Percentiles rank a stretch among this genome's conserved stretches.
Conservation (phyloP, 2,329 filamentous ascomycete species). For the Fusarium sp. region DNA sequence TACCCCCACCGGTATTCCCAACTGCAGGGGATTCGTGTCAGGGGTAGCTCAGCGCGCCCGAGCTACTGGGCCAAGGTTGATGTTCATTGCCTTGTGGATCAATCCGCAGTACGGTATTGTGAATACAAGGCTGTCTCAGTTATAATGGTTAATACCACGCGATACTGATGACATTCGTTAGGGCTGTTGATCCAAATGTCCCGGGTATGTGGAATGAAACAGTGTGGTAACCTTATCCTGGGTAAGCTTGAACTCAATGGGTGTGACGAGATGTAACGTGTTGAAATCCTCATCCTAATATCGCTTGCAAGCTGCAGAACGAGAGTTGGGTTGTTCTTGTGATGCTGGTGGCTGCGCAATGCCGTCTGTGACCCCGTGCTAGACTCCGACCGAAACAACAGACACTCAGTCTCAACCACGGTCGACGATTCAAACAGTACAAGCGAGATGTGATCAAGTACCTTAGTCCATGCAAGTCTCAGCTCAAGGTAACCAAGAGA, state of each 20-base stretch:
- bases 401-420: background rate
- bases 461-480: background rate
- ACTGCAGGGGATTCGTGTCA: background rate
- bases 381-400: background rate
- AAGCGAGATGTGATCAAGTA: background rate
- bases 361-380: fast-evolving
- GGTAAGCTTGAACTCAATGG: background rate
- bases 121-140: background rate
- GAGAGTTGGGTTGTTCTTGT: background rate
- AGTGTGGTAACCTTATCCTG: background rate
- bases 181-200: slow-evolving; percentile 22
- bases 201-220: background rate
- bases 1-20: background rate
- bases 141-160: slow-evolving; percentile 1
- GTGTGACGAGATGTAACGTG: fast-evolving
- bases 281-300: fast-evolving
- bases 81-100: background rate
- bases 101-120: background rate
- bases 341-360: background rate
- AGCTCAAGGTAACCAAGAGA: background rate
- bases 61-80: slow-evolving; percentile 1
- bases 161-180: slow-evolving; percentile 21
- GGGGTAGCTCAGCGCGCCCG: background rate
- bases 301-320: background rate
- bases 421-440: fast-evolving